These are phyloP conservation scores for Microdochium paspali DNA, from an alignment of 2,329 filamentous ascomycete species.

Conservation along the genomic window DNA sequence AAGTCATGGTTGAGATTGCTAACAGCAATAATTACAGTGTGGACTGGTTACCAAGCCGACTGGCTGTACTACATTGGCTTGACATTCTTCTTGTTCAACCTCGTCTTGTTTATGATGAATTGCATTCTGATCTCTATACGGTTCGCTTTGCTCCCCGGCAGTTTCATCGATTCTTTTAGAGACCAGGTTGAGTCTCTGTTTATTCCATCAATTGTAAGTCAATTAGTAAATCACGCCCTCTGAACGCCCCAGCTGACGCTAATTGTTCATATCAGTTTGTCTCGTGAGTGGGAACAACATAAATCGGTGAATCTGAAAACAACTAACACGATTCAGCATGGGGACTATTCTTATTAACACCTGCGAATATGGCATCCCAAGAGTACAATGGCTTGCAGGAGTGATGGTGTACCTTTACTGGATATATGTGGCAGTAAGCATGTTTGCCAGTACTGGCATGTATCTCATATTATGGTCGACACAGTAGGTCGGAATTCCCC, in stretches of 20 bases:
- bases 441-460: conserved; percentile 58
- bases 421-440: conserved; percentile 61
- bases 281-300: conserved; percentile 22
- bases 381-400: conserved; percentile 51
- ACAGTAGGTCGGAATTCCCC: conserved; percentile 25
- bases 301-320: conserved; percentile 24
- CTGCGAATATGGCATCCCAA: conserved; percentile 63
- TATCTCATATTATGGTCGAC: conserved; percentile 66
- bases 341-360: conserved; percentile 72
- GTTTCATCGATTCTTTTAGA: conserved; percentile 60
- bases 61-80: conserved; percentile 52
- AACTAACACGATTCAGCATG: conserved; percentile 37
- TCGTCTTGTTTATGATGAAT: conserved; percentile 53
- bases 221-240: not conserved
- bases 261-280: conserved; percentile 9
- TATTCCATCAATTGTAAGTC: conserved; percentile 54
- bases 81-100: conserved; percentile 53
- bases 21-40: conserved; percentile 22
- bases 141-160: conserved; percentile 61
- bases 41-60: conserved; percentile 34
- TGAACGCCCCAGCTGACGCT: not conserved
- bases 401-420: conserved; percentile 63
- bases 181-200: conserved; percentile 75
- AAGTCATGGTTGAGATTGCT: conserved; percentile 2
- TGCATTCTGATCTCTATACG: conserved; percentile 55